Evolutionary conservation across 257 asterid genomes (phyloP).

Genomic region (Solanum rostratum): DNA sequence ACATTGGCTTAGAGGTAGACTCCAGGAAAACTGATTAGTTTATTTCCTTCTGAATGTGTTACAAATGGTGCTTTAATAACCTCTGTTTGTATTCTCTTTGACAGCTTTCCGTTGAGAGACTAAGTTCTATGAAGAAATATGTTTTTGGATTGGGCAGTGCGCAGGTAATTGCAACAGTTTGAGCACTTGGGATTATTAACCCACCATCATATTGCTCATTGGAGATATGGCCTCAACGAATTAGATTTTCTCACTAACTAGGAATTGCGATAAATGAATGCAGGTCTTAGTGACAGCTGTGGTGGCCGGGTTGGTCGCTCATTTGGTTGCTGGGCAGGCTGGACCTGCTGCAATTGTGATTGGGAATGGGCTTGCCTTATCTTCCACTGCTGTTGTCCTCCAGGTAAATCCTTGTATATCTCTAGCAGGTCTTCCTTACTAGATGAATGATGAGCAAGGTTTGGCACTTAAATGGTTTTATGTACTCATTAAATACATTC

Average conservation of each 20-base stretch:
- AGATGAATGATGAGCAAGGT: background rate
- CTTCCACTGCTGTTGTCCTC: constrained; percentile 99
- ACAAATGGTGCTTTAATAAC: background rate
- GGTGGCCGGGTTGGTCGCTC: constrained; percentile 63
- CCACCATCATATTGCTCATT: background rate
- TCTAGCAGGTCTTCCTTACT: background rate
- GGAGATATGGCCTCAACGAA: background rate
- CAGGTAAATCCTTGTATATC: constrained; percentile 42
- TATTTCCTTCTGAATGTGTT: background rate
- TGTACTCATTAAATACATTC: background rate
- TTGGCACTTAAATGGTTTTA: background rate
- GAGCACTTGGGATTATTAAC: background rate
- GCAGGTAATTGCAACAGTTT: constrained; percentile 55
- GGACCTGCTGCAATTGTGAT: constrained; percentile 99
- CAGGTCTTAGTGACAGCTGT: constrained; percentile 93
- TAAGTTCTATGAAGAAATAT: constrained; percentile 98
- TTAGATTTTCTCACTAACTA: background rate
- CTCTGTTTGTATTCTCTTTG: background rate
- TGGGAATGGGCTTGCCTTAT: constrained; percentile 96
- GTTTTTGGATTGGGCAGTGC: constrained; percentile 97
- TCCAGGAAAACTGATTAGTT: background rate
- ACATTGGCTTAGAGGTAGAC: constrained; percentile 96
- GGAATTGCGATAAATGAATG: constrained; percentile 10
- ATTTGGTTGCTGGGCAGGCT: constrained; percentile 64
- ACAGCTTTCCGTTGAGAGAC: constrained; percentile 97